Evolutionary conservation across 2,329 filamentous ascomycete genomes (phyloP).

Genomic region (Ophiosphaerella herpotricha): DNA sequence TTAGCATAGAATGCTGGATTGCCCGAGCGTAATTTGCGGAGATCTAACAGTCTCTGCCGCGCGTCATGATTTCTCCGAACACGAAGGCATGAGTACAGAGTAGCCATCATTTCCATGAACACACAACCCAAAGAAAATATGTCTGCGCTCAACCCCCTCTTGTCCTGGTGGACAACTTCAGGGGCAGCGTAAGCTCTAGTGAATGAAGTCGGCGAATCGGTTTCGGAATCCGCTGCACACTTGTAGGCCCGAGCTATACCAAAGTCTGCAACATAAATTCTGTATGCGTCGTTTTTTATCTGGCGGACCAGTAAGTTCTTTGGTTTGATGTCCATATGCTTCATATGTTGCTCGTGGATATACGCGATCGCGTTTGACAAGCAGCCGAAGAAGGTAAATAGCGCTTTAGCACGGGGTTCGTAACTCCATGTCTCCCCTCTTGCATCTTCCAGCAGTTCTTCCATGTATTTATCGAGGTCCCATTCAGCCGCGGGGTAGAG

Average conservation of each 20-base stretch:
- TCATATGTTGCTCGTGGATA: constrained; percentile 19
- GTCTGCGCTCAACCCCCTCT: constrained; percentile 20
- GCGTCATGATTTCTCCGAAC: neutral
- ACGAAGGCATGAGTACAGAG: neutral
- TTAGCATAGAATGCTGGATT: too few relatives aligned
- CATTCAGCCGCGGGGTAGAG: constrained; percentile 25
- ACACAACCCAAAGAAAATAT: constrained; percentile 31
- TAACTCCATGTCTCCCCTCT: neutral
- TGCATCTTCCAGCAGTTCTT: neutral
- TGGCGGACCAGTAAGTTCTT: constrained; percentile 25
- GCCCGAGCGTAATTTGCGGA: neutral
- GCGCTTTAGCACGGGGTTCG: neutral
- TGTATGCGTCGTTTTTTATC: neutral
- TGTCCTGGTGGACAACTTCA: constrained; percentile 22
- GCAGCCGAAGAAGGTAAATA: constrained; percentile 11
- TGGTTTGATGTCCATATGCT: constrained; percentile 37
- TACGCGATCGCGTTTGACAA: constrained; percentile 13
- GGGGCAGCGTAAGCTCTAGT: constrained; percentile 28
- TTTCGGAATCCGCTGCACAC: constrained; percentile 3
- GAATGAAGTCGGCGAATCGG: constrained; percentile 14
- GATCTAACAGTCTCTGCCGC: neutral
- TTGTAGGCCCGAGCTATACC: constrained; percentile 25
- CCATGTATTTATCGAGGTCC: constrained; percentile 22
- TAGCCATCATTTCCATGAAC: constrained; percentile 26
- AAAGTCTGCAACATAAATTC: constrained; percentile 32